Base-by-base conservation (phyloP, 1,139 yeast genomes). In the Kluyveromyces marxianus region DNA sequence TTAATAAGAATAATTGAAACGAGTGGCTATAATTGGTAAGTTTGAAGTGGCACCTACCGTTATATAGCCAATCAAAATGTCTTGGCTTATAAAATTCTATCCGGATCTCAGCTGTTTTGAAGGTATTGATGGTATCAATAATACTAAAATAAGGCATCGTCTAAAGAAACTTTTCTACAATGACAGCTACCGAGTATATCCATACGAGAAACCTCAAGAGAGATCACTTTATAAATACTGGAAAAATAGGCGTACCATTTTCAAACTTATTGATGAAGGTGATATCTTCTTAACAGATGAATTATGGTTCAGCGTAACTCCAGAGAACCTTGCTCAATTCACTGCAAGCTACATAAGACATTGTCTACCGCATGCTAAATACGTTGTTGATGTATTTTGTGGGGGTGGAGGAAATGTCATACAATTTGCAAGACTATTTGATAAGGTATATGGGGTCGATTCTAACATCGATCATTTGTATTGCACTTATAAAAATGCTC, bases 401-500 rank as follows among this genome's bases (percentile, higher is more conserved):
- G 99, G 99, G 0, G 97, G 95, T 2, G 98, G 97, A 0, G 98
- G 98, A 0, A 92, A 92, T 60, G 70, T 89, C 1, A 86, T 89
- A 37, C 96, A 88, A 56, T 81, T 92, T 65, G 90, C 92, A 1
- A 62, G 69, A 41, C 59, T 60, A 21, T 84, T 83, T 55, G 74
- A 75, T 2, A 57, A 62, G 25, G 87, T 82, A 0, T 76, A 79
- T 14, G 90, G 84, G 3, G 68, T 87, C 2, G 98, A 92, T 54
- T 69, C 72, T 41, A 80, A 81, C 48, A 65, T 71, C 27, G 74
- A 73, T 28, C 85, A 85, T 54, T 61, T 82, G 32, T 70, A 72
- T 48, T 85, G 95, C 58, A 82, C 96, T 0, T 63, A 66, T 37
- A 79, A 82, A 58, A 92, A 92, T 57, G 76, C 89, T n/a, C 59